Conservation (phyloP, 202 grass and related monocot species). For the Thinopyrum obtusiflorum region DNA sequence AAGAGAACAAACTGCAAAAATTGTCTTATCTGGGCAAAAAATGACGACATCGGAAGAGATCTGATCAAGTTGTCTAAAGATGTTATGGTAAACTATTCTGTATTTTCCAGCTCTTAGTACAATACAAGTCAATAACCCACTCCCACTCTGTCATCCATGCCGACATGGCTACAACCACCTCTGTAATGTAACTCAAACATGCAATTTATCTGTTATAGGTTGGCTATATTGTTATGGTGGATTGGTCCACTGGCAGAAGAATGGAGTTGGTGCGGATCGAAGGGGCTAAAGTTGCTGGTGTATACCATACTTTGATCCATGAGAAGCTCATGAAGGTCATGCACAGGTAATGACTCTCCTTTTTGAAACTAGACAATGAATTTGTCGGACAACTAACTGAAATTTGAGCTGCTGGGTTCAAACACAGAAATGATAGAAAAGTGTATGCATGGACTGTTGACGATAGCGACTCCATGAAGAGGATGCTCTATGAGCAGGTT, state of each 20-base stretch:
- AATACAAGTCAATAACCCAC: neutral
- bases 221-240: constrained; percentile 96
- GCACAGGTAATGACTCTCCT: constrained; percentile 37
- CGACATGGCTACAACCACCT: neutral
- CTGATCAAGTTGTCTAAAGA: constrained; percentile 66
- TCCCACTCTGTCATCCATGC: neutral
- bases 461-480: constrained; percentile 67
- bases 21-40: constrained; percentile 80
- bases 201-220: constrained; percentile 42
- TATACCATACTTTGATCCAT: constrained; percentile 73
- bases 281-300: constrained; percentile 74
- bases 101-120: neutral
- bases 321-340: constrained; percentile 57
- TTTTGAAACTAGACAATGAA: constrained; percentile 9
- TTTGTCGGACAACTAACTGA: neutral
- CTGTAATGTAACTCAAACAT: neutral
- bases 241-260: constrained; percentile 54
- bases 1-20: constrained; percentile 60
- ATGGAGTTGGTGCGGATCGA: constrained; percentile 65
- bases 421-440: constrained; percentile 60
- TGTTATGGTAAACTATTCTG: constrained; percentile 45
- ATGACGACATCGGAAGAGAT: constrained; percentile 52
- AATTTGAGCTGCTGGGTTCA: neutral
- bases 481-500: constrained; percentile 67
- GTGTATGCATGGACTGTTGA: constrained; percentile 97